Evolutionary conservation across 768 basidiomycete species (phyloP), one percentile per base, ranked within the genome.

Genomic region (Mrakia hoshinonis): DNA sequence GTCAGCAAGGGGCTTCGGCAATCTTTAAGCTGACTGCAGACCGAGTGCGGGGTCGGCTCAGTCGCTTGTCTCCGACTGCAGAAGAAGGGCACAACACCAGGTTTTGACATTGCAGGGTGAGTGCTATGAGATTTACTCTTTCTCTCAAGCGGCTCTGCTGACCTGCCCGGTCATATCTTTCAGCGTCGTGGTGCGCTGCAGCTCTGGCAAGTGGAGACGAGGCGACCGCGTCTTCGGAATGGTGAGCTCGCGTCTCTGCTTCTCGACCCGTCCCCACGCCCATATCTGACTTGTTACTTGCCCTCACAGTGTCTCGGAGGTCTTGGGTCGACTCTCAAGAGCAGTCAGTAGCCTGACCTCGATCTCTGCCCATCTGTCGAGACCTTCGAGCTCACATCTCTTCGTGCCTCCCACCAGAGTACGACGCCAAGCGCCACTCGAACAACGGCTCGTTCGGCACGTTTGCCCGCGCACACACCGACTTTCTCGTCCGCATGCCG

Each of bases 131-230:
- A 5, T 9, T 5, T 10, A 51, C 20, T 15, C 3, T 18, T 34
- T 36, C 2, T 31, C 2, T 58, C 58, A 3, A 10, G 5, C 2
- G 4, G 36, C n/a, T 6, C 26, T 13, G 26, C 58, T 61, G 58
- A 61, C 3, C 5, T 36, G n/a, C 2, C 58, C 49, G 24, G 24
- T 61, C 34, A 1, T 22, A 2, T 60, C 29, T 3, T 18, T 20
- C 36, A 61, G 58, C 18, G 58, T 61, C 58, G 58, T 61, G 18
- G 58, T 61, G 11, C 58, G 58, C 4, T 61, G 31, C 31, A 61
- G 58, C 18, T 34, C 29, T 1, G 58, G 58, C 31, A 22, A 22
- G 3, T 61, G 58, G 58, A 39, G 58, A 20, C 31, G n/a, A 22
- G 58, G 58, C 7, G 58, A 61, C 20, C 12, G 58, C 2, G 58